Evolutionary conservation across 768 basidiomycete species (phyloP).

Genomic region (Botryobasidium botryosum): DNA sequence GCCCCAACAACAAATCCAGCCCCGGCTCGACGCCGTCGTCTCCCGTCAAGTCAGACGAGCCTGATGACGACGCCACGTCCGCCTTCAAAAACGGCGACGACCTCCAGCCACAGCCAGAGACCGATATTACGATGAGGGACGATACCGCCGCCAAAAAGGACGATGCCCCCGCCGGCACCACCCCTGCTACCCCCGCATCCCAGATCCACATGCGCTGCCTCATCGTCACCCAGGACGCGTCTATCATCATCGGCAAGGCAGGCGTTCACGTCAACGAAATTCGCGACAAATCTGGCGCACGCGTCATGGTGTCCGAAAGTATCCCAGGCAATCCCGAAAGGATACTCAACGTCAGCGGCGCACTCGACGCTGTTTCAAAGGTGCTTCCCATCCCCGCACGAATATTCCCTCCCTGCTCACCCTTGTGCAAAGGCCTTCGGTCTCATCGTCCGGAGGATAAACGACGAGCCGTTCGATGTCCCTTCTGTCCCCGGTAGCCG

Average conservation of each 20-base stretch:
- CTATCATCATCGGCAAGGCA: constrained; percentile 94
- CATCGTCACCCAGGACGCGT: constrained; percentile 98
- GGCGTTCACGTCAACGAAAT: constrained; percentile 98
- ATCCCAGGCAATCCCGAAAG: constrained; percentile 99
- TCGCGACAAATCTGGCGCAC: constrained; percentile 88
- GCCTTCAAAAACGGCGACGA: constrained; percentile 25
- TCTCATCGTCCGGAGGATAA: constrained; percentile 94
- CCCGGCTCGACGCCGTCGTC: constrained; percentile 38
- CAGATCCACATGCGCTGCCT: constrained; percentile 93
- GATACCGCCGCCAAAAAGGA: constrained; percentile 19
- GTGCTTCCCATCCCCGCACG: constrained; percentile 27
- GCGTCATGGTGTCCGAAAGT: constrained; percentile 95
- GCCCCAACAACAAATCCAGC: constrained; percentile 41
- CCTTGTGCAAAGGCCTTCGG: constrained; percentile 66
- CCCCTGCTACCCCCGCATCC: constrained; percentile 38
- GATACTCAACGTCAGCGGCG: constrained; percentile 90
- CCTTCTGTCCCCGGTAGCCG: constrained; percentile 95
- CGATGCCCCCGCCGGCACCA: constrained; percentile 35
- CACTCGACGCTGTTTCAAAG: constrained; percentile 97
- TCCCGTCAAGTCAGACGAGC: constrained; percentile 36
- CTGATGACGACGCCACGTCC: constrained; percentile 30
- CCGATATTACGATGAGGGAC: constrained; percentile 54
- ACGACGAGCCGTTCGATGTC: constrained; percentile 96
- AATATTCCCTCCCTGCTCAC: neutral
- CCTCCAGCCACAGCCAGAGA: constrained; percentile 22